A percentile compares a stretch with the other conserved stretches of the same genome.
phyloP scores from a whole-genome alignment of 1,139 yeast species.

The Debaryomycetaceae sp. region DNA sequence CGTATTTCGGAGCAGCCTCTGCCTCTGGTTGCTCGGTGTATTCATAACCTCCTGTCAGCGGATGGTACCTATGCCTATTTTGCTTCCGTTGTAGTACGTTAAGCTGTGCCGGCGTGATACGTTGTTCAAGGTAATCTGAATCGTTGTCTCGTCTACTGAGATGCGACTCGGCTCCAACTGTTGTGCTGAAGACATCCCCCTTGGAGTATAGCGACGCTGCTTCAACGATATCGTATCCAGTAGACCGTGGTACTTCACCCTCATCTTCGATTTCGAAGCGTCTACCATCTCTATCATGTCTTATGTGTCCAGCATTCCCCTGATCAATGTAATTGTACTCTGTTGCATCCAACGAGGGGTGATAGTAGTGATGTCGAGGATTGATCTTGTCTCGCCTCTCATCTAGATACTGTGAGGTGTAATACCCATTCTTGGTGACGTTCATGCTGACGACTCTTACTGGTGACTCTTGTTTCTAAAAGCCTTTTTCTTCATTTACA shows the following conservation, averaged over 20 bases:
- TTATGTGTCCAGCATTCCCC: neutral
- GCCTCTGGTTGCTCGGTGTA: neutral
- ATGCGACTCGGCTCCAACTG: neutral
- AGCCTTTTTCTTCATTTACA: no score
- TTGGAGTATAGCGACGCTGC: neutral
- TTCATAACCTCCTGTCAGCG: neutral
- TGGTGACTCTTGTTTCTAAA: no score
- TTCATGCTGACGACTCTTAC: slow-evolving; percentile 16
- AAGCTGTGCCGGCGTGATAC: slow-evolving; percentile 36
- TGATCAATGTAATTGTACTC: neutral
- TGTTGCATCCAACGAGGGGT: neutral
- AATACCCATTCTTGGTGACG: slow-evolving; percentile 28
- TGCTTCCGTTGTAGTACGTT: slow-evolving; percentile 17
- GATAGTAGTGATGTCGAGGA: neutral
- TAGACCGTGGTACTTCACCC: neutral
- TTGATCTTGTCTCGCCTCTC: neutral
- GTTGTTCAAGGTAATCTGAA: slow-evolving; percentile 31
- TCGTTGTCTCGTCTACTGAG: slow-evolving; percentile 11
- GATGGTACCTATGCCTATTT: neutral
- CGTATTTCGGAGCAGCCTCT: neutral
- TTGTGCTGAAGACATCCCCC: neutral
- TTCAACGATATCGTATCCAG: neutral
- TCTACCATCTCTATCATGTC: neutral
- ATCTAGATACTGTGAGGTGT: slow-evolving; percentile 23
- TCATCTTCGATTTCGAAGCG: neutral